Percentiles rank a stretch among this genome's conserved stretches.
phyloP scores from a whole-genome alignment of 1,284 basidiomycete genomes.

The Earliella scabrosa region DNA sequence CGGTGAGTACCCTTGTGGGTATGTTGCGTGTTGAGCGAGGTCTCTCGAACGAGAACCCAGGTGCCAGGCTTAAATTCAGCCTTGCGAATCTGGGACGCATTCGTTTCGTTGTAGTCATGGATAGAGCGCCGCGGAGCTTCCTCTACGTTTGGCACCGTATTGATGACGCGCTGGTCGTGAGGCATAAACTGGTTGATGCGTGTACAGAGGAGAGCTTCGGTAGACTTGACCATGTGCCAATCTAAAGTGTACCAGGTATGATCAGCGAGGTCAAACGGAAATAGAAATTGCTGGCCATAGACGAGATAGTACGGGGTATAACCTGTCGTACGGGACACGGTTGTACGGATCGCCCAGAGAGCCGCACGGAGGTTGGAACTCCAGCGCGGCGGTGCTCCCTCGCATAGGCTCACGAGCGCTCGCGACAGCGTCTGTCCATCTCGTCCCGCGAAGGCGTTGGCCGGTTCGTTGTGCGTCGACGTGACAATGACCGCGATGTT shows the following conservation, averaged over 20 bases:
- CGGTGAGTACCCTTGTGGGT: slow-evolving; percentile 32
- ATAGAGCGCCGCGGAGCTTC: slow-evolving; percentile 23
- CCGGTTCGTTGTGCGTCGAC: slow-evolving; percentile 37
- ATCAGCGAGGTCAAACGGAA: slow-evolving; percentile 38
- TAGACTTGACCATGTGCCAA: slow-evolving; percentile 27
- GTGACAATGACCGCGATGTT: slow-evolving; percentile 25
- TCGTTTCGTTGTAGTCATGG: slow-evolving; percentile 27
- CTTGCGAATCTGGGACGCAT: slow-evolving; percentile 6
- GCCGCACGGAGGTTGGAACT: slow-evolving; percentile 21
- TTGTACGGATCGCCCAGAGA: slow-evolving; percentile 30
- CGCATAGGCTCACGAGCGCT: neutral
- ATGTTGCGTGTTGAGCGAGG: slow-evolving; percentile 33
- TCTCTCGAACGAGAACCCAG: slow-evolving; percentile 34
- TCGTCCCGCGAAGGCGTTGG: slow-evolving; percentile 36
- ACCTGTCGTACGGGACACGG: slow-evolving; percentile 31
- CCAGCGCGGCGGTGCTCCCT: slow-evolving; percentile 18
- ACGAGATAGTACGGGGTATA: slow-evolving; percentile 39
- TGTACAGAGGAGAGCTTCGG: neutral
- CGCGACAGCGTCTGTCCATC: neutral
- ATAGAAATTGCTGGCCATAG: slow-evolving; percentile 36
- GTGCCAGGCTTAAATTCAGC: neutral
- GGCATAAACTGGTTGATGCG: neutral
- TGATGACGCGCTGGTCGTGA: neutral
- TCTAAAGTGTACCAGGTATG: slow-evolving; percentile 36
- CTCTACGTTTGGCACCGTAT: neutral